Evolutionary conservation across 768 basidiomycete species (phyloP).

Genomic region (Boletus sp.): DNA sequence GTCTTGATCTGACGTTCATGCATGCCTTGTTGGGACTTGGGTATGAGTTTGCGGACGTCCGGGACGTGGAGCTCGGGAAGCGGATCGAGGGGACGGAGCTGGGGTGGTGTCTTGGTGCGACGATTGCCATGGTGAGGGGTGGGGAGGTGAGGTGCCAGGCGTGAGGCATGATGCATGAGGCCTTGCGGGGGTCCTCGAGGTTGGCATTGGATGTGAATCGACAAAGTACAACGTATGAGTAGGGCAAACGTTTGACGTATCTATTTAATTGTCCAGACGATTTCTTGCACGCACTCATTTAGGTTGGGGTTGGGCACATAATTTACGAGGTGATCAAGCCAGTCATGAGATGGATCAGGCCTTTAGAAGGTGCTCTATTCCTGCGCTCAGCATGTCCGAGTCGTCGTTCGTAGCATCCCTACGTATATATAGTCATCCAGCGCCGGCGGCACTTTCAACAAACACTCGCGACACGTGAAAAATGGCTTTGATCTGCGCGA

Average conservation of each 20-base stretch:
- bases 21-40: constrained; percentile 81
- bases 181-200: neutral
- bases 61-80: constrained; percentile 80
- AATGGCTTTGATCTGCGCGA: too few species aligned
- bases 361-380: too few species aligned
- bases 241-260: neutral
- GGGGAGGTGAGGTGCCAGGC: constrained; percentile 54
- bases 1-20: constrained; percentile 95
- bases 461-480: too few species aligned
- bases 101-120: constrained; percentile 90
- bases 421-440: too few species aligned
- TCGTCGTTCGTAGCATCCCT: too few species aligned
- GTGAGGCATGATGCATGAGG: too few species aligned
- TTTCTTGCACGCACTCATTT: neutral
- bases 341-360: too few species aligned
- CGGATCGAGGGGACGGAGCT: constrained; percentile 85
- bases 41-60: constrained; percentile 76
- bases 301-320: too few species aligned
- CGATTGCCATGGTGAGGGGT: constrained; percentile 67
- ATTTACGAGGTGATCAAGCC: too few species aligned
- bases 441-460: too few species aligned
- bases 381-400: too few species aligned
- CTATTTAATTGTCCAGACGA: neutral
- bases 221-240: neutral
- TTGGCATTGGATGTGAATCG: neutral